These are phyloP conservation scores for Hypomyces perniciosus DNA, from an alignment of 2,329 filamentous ascomycete species.

Conservation along the genomic window DNA sequence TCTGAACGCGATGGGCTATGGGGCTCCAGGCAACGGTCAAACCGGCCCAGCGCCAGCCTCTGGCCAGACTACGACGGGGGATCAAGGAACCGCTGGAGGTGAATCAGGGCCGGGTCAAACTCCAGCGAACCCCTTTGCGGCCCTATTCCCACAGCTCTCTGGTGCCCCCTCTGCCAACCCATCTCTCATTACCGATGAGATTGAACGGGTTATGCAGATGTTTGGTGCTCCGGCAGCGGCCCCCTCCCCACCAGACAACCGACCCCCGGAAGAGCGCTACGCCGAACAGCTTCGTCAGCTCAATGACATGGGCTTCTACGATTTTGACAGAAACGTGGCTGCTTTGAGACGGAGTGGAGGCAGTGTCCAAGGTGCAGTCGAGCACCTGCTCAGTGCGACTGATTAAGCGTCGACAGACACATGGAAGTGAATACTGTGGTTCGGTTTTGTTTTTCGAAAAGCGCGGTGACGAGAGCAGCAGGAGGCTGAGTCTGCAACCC, in stretches of 20 bases:
- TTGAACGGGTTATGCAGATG: conserved; percentile 50
- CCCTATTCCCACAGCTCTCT: conserved; percentile 45
- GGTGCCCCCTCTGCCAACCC: conserved; percentile 29
- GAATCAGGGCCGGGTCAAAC: conserved; percentile 7
- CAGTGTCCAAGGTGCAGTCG: conserved; percentile 86
- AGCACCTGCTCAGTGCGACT: conserved; percentile 55
- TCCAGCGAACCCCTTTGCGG: conserved; percentile 60
- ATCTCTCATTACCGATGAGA: conserved; percentile 46
- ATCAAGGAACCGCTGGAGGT: conserved; percentile 15
- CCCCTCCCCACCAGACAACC: conserved; percentile 64
- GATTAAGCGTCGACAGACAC: conserved; percentile 13
- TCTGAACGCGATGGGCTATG: conserved; percentile 21
- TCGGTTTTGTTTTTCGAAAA: too few species aligned
- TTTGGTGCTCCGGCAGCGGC: conserved; percentile 33
- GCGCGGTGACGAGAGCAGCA: too few species aligned
- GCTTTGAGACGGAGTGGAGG: conserved; percentile 84
- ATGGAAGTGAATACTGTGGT: too few species aligned
- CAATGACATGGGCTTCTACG: conserved; percentile 98
- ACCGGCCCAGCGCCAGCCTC: conserved; percentile 24
- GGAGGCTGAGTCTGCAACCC: too few species aligned
- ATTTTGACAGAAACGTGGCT: conserved; percentile 89
- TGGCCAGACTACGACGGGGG: conserved; percentile 20
- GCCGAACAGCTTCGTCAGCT: conserved; percentile 84
- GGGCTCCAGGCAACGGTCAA: conserved; percentile 22
- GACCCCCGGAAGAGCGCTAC: conserved; percentile 90